Conservation (phyloP, 208 protist species). For the Naegleria fowleri region DNA sequence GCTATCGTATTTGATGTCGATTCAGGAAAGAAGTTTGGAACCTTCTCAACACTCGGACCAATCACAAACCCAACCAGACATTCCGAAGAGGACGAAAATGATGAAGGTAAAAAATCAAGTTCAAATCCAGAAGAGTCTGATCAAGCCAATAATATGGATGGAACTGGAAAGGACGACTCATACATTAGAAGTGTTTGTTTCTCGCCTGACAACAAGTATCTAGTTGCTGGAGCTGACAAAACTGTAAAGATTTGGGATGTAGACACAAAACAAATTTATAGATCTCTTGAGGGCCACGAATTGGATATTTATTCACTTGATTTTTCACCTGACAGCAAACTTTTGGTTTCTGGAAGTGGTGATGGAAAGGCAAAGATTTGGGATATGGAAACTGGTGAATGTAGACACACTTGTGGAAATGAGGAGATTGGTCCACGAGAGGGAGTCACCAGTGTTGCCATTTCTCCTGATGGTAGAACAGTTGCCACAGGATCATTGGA, state of each 20-base stretch:
- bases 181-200: conserved; percentile 63
- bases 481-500: conserved; percentile 40
- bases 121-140: neutral
- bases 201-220: conserved; percentile 53
- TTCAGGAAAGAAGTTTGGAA: conserved; percentile 2
- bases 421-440: conserved; percentile 36
- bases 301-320: conserved; percentile 64
- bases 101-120: neutral
- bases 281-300: conserved; percentile 48
- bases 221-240: conserved; percentile 77
- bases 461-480: conserved; percentile 32
- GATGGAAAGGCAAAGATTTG: conserved; percentile 60
- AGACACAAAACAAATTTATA: neutral
- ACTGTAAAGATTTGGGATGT: conserved; percentile 68
- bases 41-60: neutral
- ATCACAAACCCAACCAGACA: neutral
- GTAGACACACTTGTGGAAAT: conserved; percentile 19
- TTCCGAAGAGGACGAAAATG: neutral
- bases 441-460: conserved; percentile 43
- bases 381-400: conserved; percentile 44
- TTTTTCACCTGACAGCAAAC: conserved; percentile 50
- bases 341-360: conserved; percentile 57
- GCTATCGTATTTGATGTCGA: conserved; percentile 15
- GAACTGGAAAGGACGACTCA: neutral
- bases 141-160: neutral